These are phyloP conservation scores for Penicillium sp. DNA, from an alignment of 2,329 filamentous ascomycete genomes.

Conservation along the genomic window DNA sequence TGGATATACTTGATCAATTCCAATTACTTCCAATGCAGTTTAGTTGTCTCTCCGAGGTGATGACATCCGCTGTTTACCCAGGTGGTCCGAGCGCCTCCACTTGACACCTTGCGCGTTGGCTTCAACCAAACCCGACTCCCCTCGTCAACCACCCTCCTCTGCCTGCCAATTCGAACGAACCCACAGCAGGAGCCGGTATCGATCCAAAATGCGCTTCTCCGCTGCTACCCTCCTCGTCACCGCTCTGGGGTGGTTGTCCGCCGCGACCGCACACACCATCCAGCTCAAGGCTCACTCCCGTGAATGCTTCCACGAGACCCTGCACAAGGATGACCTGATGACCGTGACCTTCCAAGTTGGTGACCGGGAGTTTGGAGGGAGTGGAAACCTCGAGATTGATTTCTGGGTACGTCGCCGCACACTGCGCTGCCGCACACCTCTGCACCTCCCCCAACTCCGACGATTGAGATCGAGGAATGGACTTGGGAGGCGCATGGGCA, in stretches of 20 bases:
- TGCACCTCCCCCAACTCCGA: background rate
- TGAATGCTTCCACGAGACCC: constrained; percentile 94
- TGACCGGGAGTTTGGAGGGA: constrained; percentile 90
- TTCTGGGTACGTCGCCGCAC: constrained; percentile 71
- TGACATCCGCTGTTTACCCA: constrained; percentile 11
- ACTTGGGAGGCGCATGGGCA: background rate
- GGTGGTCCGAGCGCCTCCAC: constrained; percentile 36
- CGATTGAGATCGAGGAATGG: background rate
- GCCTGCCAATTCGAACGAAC: constrained; percentile 2
- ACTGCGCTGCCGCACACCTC: background rate
- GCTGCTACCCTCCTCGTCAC: constrained; percentile 44
- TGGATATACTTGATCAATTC: background rate
- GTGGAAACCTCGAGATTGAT: constrained; percentile 92
- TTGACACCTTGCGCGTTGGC: constrained; percentile 38
- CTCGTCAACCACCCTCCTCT: constrained; percentile 3
- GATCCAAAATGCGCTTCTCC: constrained; percentile 41
- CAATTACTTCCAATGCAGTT: background rate
- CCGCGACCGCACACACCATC: constrained; percentile 83
- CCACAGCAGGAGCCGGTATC: background rate
- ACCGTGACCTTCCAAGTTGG: constrained; percentile 98
- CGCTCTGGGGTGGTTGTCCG: constrained; percentile 54
- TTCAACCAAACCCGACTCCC: background rate
- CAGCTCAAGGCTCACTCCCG: constrained; percentile 86
- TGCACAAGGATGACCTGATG: constrained; percentile 96
- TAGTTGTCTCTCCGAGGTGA: background rate